Conservation (phyloP, 371 early-diverging fungal genomes). For the Saksenaea oblongispora region DNA sequence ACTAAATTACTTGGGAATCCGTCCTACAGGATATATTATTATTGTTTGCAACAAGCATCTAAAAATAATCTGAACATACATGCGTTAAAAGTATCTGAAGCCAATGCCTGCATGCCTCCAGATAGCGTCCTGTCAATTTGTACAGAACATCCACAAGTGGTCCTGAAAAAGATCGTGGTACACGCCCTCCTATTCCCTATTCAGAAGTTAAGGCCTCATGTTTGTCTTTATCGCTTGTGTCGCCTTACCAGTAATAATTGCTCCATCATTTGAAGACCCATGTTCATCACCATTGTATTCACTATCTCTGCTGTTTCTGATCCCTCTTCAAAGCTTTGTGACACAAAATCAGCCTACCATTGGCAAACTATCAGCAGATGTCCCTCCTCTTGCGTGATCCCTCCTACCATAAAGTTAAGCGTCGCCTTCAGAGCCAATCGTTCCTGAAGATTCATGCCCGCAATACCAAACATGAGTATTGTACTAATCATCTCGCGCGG, state of each 20-base stretch:
- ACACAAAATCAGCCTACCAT: slow-evolving; percentile 54
- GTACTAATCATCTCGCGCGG: slow-evolving; percentile 48
- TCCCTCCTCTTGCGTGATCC: not conserved
- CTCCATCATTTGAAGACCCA: slow-evolving; percentile 59
- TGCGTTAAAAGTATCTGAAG: slow-evolving; percentile 55
- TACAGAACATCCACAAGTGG: slow-evolving; percentile 65
- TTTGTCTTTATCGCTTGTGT: not conserved
- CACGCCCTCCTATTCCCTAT: slow-evolving; percentile 71
- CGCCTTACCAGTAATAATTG: slow-evolving; percentile 51
- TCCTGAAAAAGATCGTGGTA: slow-evolving; percentile 69
- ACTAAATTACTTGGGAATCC: slow-evolving; percentile 67
- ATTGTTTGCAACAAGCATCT: not conserved
- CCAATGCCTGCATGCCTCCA: slow-evolving; percentile 56
- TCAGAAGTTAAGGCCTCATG: not conserved
- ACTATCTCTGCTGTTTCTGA: slow-evolving; percentile 39
- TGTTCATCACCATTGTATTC: slow-evolving; percentile 44
- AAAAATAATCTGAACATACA: slow-evolving; percentile 28
- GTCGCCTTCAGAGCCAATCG: slow-evolving; percentile 63
- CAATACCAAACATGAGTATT: slow-evolving; percentile 54
- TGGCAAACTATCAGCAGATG: slow-evolving; percentile 1
- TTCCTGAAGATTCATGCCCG: slow-evolving; percentile 62
- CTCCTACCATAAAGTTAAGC: slow-evolving; percentile 57
- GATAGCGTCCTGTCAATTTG: slow-evolving; percentile 58
- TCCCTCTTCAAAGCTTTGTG: slow-evolving; percentile 46
- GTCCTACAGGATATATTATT: slow-evolving; percentile 35